Evolutionary conservation across 2,329 filamentous ascomycete species (phyloP).

Genomic region (Colletotrichum zoysiae): DNA sequence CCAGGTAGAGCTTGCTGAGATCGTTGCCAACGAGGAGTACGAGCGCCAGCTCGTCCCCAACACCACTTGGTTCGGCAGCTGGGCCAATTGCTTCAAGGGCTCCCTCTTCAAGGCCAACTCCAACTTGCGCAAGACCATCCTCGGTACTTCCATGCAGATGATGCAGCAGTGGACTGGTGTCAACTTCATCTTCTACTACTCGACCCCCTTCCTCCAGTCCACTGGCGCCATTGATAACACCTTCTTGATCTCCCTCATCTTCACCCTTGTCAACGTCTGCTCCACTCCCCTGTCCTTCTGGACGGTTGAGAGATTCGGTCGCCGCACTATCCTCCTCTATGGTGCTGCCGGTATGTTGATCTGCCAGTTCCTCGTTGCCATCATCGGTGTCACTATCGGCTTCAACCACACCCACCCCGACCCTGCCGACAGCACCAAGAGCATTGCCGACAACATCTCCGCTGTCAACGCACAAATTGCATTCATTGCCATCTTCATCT

Average conservation of each 20-base stretch:
- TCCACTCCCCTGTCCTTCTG: constrained; percentile 91
- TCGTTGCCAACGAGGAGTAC: constrained; percentile 90
- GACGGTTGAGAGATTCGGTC: constrained; percentile 84
- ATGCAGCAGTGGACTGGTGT: constrained; percentile 88
- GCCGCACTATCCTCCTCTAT: constrained; percentile 82
- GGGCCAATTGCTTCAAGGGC: constrained; percentile 77
- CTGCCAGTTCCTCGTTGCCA: constrained; percentile 89
- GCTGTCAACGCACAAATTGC: constrained; percentile 80
- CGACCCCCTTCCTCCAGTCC: constrained; percentile 85
- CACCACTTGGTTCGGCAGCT: constrained; percentile 74
- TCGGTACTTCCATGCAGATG: constrained; percentile 82
- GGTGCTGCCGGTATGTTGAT: constrained; percentile 86
- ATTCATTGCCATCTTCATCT: constrained; percentile 93
- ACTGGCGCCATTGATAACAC: constrained; percentile 81
- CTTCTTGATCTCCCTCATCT: constrained; percentile 88
- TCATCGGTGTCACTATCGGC: constrained; percentile 75
- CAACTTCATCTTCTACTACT: constrained; percentile 94
- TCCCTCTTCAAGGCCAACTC: constrained; percentile 72
- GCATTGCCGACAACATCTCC: constrained; percentile 64
- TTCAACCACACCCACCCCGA: constrained; percentile 63
- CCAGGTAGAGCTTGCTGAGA: constrained; percentile 83
- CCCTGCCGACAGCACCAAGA: constrained; percentile 52
- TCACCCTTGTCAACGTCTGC: constrained; percentile 87
- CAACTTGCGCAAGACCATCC: constrained; percentile 77
- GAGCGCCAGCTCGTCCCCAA: constrained; percentile 78